These are phyloP conservation scores for Trametopsis cervina DNA, from an alignment of 768 basidiomycete species.

Conservation along the genomic window DNA sequence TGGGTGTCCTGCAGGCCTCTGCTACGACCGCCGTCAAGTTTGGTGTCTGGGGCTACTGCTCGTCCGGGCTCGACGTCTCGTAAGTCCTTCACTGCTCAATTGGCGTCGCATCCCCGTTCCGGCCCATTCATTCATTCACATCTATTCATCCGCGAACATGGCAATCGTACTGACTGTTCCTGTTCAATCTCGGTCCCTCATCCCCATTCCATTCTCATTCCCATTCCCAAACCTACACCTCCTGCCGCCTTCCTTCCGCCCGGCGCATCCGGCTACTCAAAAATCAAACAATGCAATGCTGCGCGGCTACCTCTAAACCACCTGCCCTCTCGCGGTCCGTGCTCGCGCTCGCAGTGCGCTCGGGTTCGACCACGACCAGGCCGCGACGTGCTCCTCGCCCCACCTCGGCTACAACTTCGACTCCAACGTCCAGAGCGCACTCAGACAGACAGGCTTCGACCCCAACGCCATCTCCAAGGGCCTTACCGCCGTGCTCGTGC, in stretches of 20 bases:
- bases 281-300: too few relatives aligned
- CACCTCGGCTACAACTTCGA: constrained; percentile 54
- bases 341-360: constrained; percentile 27
- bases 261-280: too few relatives aligned
- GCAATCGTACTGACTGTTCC: too few relatives aligned
- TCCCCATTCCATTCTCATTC: too few relatives aligned
- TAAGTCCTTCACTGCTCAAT: constrained; percentile 27
- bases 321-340: too few relatives aligned
- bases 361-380: constrained; percentile 32
- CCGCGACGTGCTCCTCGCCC: constrained; percentile 37
- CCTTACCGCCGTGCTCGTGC: constrained; percentile 41
- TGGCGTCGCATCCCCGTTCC: constrained; percentile 11
- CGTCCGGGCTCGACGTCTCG: constrained; percentile 38
- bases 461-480: constrained; percentile 35
- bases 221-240: too few relatives aligned
- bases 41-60: constrained; percentile 63
- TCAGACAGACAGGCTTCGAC: constrained; percentile 29
- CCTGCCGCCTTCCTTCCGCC: too few relatives aligned
- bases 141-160: not conserved
- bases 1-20: constrained; percentile 27
- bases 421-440: constrained; percentile 35
- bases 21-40: constrained; percentile 37
- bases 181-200: too few relatives aligned
- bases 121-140: too few relatives aligned
- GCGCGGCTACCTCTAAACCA: too few relatives aligned